Evolutionary conservation across 2,329 filamentous ascomycete genomes (phyloP).

Genomic region (Ceratocystis eucalypticola): DNA sequence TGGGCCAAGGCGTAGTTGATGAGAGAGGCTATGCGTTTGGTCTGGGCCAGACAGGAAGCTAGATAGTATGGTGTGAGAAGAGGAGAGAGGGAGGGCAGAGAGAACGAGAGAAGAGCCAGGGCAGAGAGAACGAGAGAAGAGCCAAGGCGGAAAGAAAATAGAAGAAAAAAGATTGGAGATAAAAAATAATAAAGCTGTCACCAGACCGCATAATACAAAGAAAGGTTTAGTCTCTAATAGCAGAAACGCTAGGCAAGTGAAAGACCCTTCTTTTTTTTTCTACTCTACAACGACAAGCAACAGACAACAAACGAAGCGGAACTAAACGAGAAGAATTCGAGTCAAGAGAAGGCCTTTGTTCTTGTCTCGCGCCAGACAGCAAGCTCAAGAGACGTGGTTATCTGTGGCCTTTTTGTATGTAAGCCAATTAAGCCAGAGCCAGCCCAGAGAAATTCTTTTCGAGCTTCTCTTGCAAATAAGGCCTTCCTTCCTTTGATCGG

Average conservation of each 20-base stretch:
- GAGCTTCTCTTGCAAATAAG: not conserved
- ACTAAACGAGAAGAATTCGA: not conserved
- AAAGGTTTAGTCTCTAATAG: not conserved
- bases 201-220: constrained; percentile 1
- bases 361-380: not conserved
- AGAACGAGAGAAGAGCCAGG: not conserved
- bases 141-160: not conserved
- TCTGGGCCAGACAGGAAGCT: no score
- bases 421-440: not conserved
- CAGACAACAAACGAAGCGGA: not conserved
- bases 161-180: not conserved
- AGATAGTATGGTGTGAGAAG: not conserved
- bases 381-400: not conserved
- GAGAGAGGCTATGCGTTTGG: not conserved
- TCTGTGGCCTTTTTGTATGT: not conserved
- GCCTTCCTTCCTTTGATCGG: not conserved
- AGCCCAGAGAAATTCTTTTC: constrained; percentile 1
- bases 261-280: not conserved
- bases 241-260: not conserved
- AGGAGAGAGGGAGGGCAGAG: not conserved
- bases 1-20: not conserved
- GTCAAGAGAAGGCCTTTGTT: not conserved
- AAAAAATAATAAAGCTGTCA: not conserved
- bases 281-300: constrained; percentile 4
- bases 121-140: not conserved